Evolutionary conservation across 768 basidiomycete species (phyloP), one percentile per base, ranked within the genome.

Genomic region (Suillus decipiens): DNA sequence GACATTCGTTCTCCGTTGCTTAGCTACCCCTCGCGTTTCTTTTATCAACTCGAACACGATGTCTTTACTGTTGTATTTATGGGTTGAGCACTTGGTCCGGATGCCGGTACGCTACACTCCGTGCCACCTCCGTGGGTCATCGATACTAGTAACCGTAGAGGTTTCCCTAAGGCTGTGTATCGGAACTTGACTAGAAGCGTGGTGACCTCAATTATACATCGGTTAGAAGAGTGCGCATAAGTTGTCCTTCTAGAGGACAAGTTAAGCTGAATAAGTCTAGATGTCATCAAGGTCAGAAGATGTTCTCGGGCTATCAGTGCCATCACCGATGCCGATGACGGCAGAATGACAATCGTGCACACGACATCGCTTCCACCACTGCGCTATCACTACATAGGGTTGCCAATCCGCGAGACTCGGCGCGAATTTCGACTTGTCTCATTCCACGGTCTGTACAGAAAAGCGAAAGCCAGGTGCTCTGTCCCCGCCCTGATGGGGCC

Each of bases 391-490:
- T 28, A 28, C 28, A 28, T 28, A 37, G 22, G 8, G 60, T 65
- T 34, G 64, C 66, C n/a, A n/a, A 15, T 69, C 14, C 6, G 59
- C 66, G 22, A 37, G 41, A 37, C 57, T 62, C 0, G 58, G 28
- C 0, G n/a, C 15, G 55, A 53, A 66, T 64, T 22, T 42, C 28
- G 1, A 28, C 28, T 28, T 24, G 39, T 24, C 15, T 37, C 54
- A 36, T 8, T 47, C 50, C 51, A 73, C 65, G 24, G 73, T 58
- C 34, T 37, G 64, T 76, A 75, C 10, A 75, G 36, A 77, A 78
- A 14, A 77, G 66, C n/a, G n/a, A n/a, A n/a, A n/a, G n/a, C n/a
- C n/a, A n/a, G n/a, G n/a, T n/a, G n/a, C n/a, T n/a, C 61, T 10
- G 28, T 64, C 45, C 15, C 64, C 62, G 42, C 45, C 62, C 47